Evolutionary conservation across 352 stramenopile species (phyloP), one percentile per base, ranked within the genome.

Genomic region (Albugo candida): DNA sequence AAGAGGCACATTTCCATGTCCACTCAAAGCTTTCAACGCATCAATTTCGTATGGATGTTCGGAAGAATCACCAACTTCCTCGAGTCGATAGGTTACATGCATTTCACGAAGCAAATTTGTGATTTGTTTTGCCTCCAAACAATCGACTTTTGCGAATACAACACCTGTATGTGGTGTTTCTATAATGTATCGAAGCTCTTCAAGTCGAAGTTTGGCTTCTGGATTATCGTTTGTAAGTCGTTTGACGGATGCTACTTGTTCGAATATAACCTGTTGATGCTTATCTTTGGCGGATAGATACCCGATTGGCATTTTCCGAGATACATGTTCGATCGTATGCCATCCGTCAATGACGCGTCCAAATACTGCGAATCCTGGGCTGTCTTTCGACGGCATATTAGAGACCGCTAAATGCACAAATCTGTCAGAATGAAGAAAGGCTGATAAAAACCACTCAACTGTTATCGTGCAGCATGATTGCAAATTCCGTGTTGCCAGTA

Each of bases 101-200:
- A 91, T 63, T 31, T 81, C 66, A 16, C 61, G 51, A 60, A 96
- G 63, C 65, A 81, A 62, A 46, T 70, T 54, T 49, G 97, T 93
- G 5, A 96, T 71, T 41, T 82, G 61, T 35, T 63, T 76, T 55
- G 91, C 97, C 63, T 94, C 93, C 2, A 83, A 74, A 43, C 91
- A 98, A 55, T 94, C 89, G 14, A 81, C 72, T 59, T 97, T 95
- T 12, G 83, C 92, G 51, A 97, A 94, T 38, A 98, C 80, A 17
- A 96, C 80, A 21, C 97, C 79, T 21, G 82, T 85, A 57, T 95
- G 73, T 21, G 59, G 61, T 0, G 70, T 82, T 58, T 84, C 70
- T 1, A 87, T 54, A 42, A 78, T 70, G 38, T 86, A 59, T 21
- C 56, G 70, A 20, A 91, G 67, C 56, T 83, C 71, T 52, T 91